A percentile compares a stretch with the other conserved stretches of the same genome.
phyloP scores from a whole-genome alignment of 2,329 filamentous ascomycete genomes.

The Alternaria triticimaculans region DNA sequence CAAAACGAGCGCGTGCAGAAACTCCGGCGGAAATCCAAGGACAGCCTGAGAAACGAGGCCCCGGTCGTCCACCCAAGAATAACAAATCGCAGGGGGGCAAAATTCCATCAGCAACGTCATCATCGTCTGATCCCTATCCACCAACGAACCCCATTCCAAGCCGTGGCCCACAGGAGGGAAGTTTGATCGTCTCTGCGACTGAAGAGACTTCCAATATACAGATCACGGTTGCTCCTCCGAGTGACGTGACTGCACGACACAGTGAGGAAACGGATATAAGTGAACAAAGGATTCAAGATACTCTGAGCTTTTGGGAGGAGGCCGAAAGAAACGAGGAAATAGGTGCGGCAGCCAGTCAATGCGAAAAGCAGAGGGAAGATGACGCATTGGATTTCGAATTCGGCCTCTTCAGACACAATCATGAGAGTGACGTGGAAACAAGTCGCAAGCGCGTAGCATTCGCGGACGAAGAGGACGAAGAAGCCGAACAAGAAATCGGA shows the following conservation, averaged over 20 bases:
- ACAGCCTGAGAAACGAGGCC: background rate
- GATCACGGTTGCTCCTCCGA: fast-evolving
- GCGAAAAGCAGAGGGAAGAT: background rate
- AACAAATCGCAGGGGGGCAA: background rate
- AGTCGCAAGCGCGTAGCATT: background rate
- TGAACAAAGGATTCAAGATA: background rate
- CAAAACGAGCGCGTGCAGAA: background rate
- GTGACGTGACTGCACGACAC: background rate
- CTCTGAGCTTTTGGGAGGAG: background rate
- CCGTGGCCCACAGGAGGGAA: background rate
- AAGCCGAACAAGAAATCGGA: background rate
- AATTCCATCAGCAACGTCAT: background rate
- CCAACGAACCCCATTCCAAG: background rate
- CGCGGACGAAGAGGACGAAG: background rate
- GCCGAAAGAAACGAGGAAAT: background rate
- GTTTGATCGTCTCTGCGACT: background rate
- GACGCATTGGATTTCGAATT: background rate
- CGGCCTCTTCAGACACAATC: background rate
- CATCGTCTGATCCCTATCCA: background rate
- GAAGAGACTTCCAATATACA: background rate
- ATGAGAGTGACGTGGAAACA: background rate
- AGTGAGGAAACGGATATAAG: background rate
- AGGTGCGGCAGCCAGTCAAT: background rate
- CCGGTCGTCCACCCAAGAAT: background rate
- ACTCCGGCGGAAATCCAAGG: no score